Evolutionary conservation across 805 yeast species (phyloP), one percentile per base, ranked within the genome.

Genomic region (Priceomyces haplophilus): DNA sequence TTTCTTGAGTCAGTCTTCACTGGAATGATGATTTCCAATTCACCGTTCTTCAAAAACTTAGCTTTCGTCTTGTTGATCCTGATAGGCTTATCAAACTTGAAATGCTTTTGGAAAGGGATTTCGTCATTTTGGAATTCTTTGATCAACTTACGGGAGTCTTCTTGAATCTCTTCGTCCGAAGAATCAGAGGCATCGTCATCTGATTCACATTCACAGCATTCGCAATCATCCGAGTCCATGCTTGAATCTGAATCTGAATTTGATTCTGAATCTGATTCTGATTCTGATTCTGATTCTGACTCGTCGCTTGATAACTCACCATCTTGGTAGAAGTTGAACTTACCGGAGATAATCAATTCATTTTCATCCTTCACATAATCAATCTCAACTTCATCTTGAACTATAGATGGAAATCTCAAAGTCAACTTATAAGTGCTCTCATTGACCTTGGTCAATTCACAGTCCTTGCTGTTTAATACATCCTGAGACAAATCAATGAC

Each of bases 21-120:
- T 40, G 76, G 76, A 46, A 70, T 64, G 34, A 61, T 59, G 47
- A 70, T 55, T 53, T 69, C 73, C 45, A 70, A 64, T 56, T 70
- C 75, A 42, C 65, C 69, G 39, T 63, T 62, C 30, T 58, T 58
- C 44, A 63, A 47, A 49, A 69, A 66, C 40, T 55, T 56, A 21
- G 75, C 75, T 45, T 54, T 60, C 47, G 70, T 66, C 51, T 65
- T 62, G 34, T 63, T 61, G 37, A 57, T 60, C 42, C 65, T 65
- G 47, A 70, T 58, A 21, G 59, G 41, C 52, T 68, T 68, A 42
- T 65, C 73, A 48, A 70, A 70, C 42, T 63, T 64, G 51, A 68
- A 69, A 48, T 65, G 67, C 55, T 70, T 70, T 51, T 69, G 73
- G 47, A 70, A 70, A 41, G 55, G 58, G 39, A 70, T 62, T 54